Evolutionary conservation across 2,329 filamentous ascomycete species (phyloP), one percentile per base, ranked within the genome.

Genomic region (Curvularia sp.): DNA sequence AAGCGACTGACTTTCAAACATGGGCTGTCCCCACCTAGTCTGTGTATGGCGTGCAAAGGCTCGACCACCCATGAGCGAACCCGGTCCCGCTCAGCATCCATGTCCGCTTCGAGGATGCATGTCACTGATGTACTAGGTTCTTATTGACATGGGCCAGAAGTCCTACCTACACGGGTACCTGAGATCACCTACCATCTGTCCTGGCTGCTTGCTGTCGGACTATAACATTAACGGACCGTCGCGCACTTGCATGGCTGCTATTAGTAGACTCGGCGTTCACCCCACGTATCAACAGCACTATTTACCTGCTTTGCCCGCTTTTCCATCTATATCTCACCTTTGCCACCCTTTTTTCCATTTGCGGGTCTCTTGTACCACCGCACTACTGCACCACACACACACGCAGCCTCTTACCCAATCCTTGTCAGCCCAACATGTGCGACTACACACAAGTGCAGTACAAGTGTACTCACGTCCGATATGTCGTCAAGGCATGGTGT

Each of bases 381-480:
- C 58, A 60, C 33, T 15, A 15, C 33, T 9, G 13, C 48, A 52
- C 55, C 30, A 31, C 10, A 12, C 9, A 10, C 28, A 39, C 30
- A 41, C 30, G 9, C 33, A 35, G 33, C 35, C n/a, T 48, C 49
- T 15, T 42, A 46, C 22, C 53, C 53, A 48, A 35, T 60, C 58
- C 48, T 50, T 51, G 48, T 49, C 51, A 31, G 15, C n/a, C 41
- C n/a, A 61, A 35, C 41, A 86, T 86, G 84, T 87, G 84, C 71
- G 84, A 86, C 70, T 86, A 86, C 65, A 86, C 81, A 22, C 82
- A 86, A 73, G 84, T 86, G 54, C 82, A 85, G 60, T 86, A 84
- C 69, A 78, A 79, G 41, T 87, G 84, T 73, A 79, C 79, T 49
- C 84, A 87, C 72, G 74, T 83, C 57, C 80, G 84, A 33, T 86